These are phyloP conservation scores for Talaromyces ruber DNA, from an alignment of 495 filamentous ascomycete genomes.

Conservation along the genomic window DNA sequence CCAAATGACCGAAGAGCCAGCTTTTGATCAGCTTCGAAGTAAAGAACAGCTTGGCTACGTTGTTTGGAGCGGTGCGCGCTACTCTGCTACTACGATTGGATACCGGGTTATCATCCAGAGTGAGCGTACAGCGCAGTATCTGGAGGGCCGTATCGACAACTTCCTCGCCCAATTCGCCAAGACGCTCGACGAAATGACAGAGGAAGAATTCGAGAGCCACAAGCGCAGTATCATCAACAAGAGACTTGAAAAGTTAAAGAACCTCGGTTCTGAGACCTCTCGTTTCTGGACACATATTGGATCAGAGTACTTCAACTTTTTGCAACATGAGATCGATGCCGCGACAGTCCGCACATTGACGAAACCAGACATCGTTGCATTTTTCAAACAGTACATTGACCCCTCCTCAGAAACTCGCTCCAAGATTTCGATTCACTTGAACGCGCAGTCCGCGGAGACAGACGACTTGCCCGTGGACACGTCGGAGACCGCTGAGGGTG, in stretches of 20 bases:
- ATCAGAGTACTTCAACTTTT: conserved; percentile 83
- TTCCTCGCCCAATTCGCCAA: conserved; percentile 63
- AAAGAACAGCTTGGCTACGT: conserved; percentile 98
- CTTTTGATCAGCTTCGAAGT: conserved; percentile 87
- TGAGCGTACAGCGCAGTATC: conserved; percentile 71
- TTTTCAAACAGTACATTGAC: conserved; percentile 68
- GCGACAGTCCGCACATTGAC: conserved; percentile 62
- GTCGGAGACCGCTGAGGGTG: conserved; percentile 35
- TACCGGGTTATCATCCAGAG: conserved; percentile 93
- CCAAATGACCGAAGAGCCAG: conserved; percentile 90
- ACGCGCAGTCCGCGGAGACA: conserved; percentile 51
- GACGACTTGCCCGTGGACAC: conserved; percentile 15
- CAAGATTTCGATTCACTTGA: conserved; percentile 75
- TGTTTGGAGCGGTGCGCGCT: conserved; percentile 72
- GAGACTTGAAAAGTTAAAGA: conserved; percentile 87
- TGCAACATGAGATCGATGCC: conserved; percentile 70
- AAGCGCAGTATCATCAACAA: conserved; percentile 86
- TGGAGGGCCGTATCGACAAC: conserved; percentile 78
- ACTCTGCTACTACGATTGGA: conserved; percentile 63
- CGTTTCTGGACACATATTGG: conserved; percentile 80
- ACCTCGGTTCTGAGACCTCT: conserved; percentile 72
- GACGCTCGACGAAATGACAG: conserved; percentile 64
- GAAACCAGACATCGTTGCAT: conserved; percentile 70
- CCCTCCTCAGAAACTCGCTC: conserved; percentile 65
- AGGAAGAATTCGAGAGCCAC: conserved; percentile 81